Evolutionary conservation across 768 basidiomycete species (phyloP), one percentile per base, ranked within the genome.

Genomic region (Boletus subcaerulescens): DNA sequence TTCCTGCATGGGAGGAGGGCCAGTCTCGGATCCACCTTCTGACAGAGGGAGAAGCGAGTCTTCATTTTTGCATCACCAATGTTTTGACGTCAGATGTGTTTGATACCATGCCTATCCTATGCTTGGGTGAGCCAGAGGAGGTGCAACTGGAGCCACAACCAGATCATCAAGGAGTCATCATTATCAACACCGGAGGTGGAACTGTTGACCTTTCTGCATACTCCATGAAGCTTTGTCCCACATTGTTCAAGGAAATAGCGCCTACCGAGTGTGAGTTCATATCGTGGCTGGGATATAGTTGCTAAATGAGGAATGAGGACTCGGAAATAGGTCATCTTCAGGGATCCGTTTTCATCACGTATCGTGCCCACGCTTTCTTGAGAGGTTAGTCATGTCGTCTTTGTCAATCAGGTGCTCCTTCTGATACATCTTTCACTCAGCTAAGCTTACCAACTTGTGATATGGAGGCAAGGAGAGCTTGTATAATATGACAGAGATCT

Each of bases 31-130:
- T 84, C 2, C 76, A 75, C 4, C 80, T 85, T 50, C 77, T 84
- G 5, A 84, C 83, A 0, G 83, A 85, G 56, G 84, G 83, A 1
- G 84, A 85, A 64, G 84, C 83, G 0, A 82, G 58, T 32, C 58
- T 59, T 4, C 78, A 84, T 60, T 84, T 79, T 57, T 83, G 82
- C 44, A 71, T 84, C 17, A 70, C 74, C 40, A 77, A 74, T 56
- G 74, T 78, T 0, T 60, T 80, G 6, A 68, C 74, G 1, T 69
- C 65, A 2, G 72, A 77, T 3, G 24, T 44, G 33, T 50, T 65
- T 18, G 54, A 52, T 6, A 24, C 46, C 1, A 57, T 39, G 29
- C 52, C 63, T 3, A 56, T 55, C 5, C 17, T 59, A n/a, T 48
- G 36, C 31, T 45, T 45, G 41, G 56, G 33, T 62, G 74, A 62